These are phyloP conservation scores for Cordia subcordata DNA, from an alignment of 257 asterid genomes.

Conservation along the genomic window DNA sequence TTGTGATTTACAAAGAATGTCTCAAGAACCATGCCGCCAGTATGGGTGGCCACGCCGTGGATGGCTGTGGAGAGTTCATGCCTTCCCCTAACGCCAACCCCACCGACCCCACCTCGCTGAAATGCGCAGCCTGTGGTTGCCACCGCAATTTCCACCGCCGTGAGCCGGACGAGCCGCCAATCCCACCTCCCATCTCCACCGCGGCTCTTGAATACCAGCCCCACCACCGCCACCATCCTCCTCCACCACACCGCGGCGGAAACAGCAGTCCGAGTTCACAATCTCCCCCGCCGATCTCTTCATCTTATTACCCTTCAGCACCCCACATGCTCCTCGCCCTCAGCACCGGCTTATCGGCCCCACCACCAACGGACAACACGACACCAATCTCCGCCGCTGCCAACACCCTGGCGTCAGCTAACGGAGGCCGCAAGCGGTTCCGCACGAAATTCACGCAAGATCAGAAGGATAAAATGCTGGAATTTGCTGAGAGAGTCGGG, in stretches of 20 bases:
- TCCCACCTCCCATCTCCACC: slow-evolving; percentile 8
- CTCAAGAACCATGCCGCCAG: slow-evolving; percentile 51
- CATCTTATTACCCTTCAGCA: slow-evolving; percentile 45
- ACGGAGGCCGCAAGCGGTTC: slow-evolving; percentile 13
- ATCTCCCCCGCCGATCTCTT: slow-evolving; percentile 33
- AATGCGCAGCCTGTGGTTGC: slow-evolving; percentile 56
- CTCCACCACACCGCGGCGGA: not conserved
- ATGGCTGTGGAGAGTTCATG: slow-evolving; percentile 63
- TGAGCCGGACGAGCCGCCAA: slow-evolving; percentile 28
- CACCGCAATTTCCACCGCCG: slow-evolving; percentile 72
- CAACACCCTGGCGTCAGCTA: not conserved
- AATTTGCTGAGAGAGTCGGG: slow-evolving; percentile 24
- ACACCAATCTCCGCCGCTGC: slow-evolving; percentile 1
- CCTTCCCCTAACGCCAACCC: slow-evolving; percentile 28
- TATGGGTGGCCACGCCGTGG: slow-evolving; percentile 49
- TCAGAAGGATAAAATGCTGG: slow-evolving; percentile 32
- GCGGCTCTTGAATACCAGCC: slow-evolving; percentile 14
- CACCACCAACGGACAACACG: slow-evolving; percentile 12
- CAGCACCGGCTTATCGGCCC: slow-evolving; percentile 25
- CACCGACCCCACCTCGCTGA: slow-evolving; percentile 33
- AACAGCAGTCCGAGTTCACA: slow-evolving; percentile 34
- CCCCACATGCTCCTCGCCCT: slow-evolving; percentile 56
- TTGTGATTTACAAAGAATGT: slow-evolving; percentile 40
- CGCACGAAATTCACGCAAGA: slow-evolving; percentile 28
- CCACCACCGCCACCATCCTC: slow-evolving; percentile 21